Percentiles rank a stretch among this genome's conserved stretches.
Conservation (phyloP, 805 yeast genomes). For the Suhomyces faveliae region DNA sequence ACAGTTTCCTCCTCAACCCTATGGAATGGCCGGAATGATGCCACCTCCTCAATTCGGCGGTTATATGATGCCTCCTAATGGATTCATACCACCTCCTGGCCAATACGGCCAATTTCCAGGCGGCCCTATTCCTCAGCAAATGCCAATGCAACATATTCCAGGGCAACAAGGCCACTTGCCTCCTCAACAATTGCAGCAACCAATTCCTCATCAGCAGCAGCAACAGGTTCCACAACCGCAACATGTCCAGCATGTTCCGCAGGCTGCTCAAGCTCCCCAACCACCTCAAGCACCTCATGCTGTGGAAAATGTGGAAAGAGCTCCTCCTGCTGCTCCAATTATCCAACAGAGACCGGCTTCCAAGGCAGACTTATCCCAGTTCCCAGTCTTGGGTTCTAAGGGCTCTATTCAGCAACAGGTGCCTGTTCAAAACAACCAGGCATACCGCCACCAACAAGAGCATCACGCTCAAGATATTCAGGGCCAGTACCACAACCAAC, state of each 20-base stretch:
- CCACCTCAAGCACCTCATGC: conserved; percentile 7
- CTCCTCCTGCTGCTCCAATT: conserved; percentile 1
- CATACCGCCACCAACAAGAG: conserved; percentile 12
- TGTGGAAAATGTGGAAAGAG: conserved; percentile 3
- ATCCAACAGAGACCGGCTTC: not conserved
- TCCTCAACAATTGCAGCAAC: conserved; percentile 15
- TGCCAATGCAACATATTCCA: conserved; percentile 14
- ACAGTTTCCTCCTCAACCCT: conserved; percentile 31
- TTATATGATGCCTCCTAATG: conserved; percentile 42
- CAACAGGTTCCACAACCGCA: conserved; percentile 14
- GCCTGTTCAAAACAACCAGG: conserved; percentile 14
- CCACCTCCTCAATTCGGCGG: conserved; percentile 35
- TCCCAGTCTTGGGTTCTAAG: conserved; percentile 55
- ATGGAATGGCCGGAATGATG: conserved; percentile 35
- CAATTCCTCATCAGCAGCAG: conserved; percentile 13
- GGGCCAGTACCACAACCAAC: conserved; percentile 28
- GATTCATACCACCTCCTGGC: conserved; percentile 36
- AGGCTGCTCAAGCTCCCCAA: conserved; percentile 8
- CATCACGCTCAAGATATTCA: conserved; percentile 14
- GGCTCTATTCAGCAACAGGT: conserved; percentile 19
- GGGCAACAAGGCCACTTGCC: conserved; percentile 15
- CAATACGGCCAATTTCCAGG: conserved; percentile 34
- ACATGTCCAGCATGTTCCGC: conserved; percentile 16
- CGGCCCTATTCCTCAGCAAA: conserved; percentile 20
- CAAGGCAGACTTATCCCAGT: conserved; percentile 41